Evolutionary conservation across 23 red algal species (phyloP), one percentile per base, ranked within the genome.

Genomic region (Agarophyton chilense): DNA sequence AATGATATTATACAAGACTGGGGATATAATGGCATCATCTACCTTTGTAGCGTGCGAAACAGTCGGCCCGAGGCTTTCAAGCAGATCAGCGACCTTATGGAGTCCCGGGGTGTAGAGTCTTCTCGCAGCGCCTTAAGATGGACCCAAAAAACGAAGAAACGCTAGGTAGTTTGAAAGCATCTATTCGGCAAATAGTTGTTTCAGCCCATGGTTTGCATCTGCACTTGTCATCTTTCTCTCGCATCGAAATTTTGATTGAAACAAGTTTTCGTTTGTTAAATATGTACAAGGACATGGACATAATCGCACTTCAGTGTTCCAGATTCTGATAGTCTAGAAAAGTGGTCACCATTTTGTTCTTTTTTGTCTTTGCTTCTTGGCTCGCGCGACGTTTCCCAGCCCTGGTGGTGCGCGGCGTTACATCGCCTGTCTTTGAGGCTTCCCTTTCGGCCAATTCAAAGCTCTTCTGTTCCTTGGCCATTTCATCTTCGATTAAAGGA

Each of bases 11-110:
- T 71, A 76, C 44, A 76, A n/a, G 71, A 62, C 33, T 89, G 84
- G 84, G 84, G 84, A 19, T 89, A 89, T 36, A 71, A 89, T 36
- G 84, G 70, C 1, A 57, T 78, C 21, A 89, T 72, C 40, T 89
- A 89, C 50, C 51, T 89, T 26, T 68, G 70, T 4, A 89, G 71
- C 68, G 84, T 89, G 43, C 68, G 51, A 51, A 78, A 57, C 47
- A 78, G 71, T 45, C 26, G 78, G 40, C 84, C 84, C 11, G 84
- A 76, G 43, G 84, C 84, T 21, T 89, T 56, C 58, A 68, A 51
- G 13, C 34, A 76, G 24, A 89, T 89, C 53, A 50, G 56, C 21
- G 84, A 65, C 31, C 84, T 89, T 43, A 51, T 89, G 65, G 84
- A 60, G 19, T 49, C 39, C 16, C 39, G 57, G 32, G 84, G 70